A percentile compares a stretch with the other conserved stretches of the same genome.
phyloP scores from a whole-genome alignment of 1,139 yeast species.

The Geotrichum reessii region DNA sequence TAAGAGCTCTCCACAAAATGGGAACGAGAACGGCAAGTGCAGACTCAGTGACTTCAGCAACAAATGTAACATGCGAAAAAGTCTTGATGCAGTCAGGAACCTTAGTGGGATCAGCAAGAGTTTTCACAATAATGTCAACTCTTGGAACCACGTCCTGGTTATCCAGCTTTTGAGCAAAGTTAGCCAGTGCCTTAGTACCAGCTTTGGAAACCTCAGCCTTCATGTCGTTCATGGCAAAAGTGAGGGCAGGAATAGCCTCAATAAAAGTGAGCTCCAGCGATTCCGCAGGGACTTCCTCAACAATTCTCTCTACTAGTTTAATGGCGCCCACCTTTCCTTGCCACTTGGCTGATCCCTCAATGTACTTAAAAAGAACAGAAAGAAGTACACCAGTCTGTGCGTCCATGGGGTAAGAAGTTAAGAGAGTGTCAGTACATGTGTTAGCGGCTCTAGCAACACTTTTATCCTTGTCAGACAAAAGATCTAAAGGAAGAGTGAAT shows the following conservation, averaged over 20 bases:
- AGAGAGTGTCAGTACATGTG: slow-evolving; percentile 52
- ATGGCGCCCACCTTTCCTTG: slow-evolving; percentile 81
- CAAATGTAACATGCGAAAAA: slow-evolving; percentile 90
- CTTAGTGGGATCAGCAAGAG: slow-evolving; percentile 82
- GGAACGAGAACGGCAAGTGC: slow-evolving; percentile 88
- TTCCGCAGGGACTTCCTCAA: slow-evolving; percentile 80
- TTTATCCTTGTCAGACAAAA: slow-evolving; percentile 78
- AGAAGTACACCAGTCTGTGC: slow-evolving; percentile 68
- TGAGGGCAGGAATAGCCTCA: slow-evolving; percentile 73
- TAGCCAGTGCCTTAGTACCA: slow-evolving; percentile 64
- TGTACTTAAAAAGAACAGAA: slow-evolving; percentile 54
- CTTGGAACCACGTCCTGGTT: slow-evolving; percentile 88
- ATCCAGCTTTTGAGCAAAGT: slow-evolving; percentile 76
- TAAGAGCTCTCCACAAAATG: slow-evolving; percentile 83
- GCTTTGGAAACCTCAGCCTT: slow-evolving; percentile 91
- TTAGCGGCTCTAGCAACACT: slow-evolving; percentile 75
- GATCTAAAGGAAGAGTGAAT: slow-evolving; percentile 55
- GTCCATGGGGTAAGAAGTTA: slow-evolving; percentile 69
- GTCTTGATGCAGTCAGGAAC: slow-evolving; percentile 88
- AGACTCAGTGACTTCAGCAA: slow-evolving; percentile 97
- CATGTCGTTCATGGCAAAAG: slow-evolving; percentile 89
- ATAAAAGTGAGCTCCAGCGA: slow-evolving; percentile 75
- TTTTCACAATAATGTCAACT: slow-evolving; percentile 76
- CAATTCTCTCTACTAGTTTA: slow-evolving; percentile 61
- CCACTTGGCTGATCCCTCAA: slow-evolving; percentile 88